Conservation (phyloP, 495 filamentous ascomycete species). For the Aspergillus steynii region DNA sequence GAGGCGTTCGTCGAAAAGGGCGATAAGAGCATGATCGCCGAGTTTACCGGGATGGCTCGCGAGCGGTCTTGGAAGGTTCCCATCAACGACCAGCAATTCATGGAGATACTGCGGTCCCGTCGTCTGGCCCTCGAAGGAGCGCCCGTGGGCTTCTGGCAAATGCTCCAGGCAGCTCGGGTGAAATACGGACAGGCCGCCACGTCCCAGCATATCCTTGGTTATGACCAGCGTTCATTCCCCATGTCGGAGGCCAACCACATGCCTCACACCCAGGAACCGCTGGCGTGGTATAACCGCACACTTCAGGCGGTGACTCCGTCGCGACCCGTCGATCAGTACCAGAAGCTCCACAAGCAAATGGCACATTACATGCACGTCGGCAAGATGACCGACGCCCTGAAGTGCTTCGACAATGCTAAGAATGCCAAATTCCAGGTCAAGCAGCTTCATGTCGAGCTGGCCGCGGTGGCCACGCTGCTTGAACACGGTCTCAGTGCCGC, state of each 20-base stretch:
- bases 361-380: conserved; percentile 39
- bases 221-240: conserved; percentile 31
- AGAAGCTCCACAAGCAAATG: conserved; percentile 40
- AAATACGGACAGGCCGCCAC: conserved; percentile 31
- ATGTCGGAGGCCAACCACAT: conserved; percentile 22
- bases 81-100: conserved; percentile 29
- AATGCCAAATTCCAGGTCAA: conserved; percentile 29
- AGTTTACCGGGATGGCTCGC: conserved; percentile 28
- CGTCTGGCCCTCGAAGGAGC: conserved; percentile 33
- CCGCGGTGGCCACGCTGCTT: conserved; percentile 38
- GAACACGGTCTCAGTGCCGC: conserved; percentile 34
- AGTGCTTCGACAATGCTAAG: conserved; percentile 29
- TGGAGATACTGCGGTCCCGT: conserved; percentile 30
- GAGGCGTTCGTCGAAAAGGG: conserved; percentile 44
- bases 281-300: conserved; percentile 31
- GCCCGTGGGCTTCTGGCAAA: conserved; percentile 45
- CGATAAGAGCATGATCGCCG: conserved; percentile 27
- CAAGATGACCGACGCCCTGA: conserved; percentile 30
- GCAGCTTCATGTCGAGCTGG: conserved; percentile 38
- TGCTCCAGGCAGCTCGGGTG: conserved; percentile 43
- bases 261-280: conserved; percentile 14
- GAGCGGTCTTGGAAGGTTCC: conserved; percentile 36
- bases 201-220: conserved; percentile 41
- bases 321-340: conserved; percentile 32
- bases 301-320: conserved; percentile 27